Percentiles rank a stretch among this genome's conserved stretches.
phyloP scores from a whole-genome alignment of 257 asterid genomes.

The Cinchona pubescens region DNA sequence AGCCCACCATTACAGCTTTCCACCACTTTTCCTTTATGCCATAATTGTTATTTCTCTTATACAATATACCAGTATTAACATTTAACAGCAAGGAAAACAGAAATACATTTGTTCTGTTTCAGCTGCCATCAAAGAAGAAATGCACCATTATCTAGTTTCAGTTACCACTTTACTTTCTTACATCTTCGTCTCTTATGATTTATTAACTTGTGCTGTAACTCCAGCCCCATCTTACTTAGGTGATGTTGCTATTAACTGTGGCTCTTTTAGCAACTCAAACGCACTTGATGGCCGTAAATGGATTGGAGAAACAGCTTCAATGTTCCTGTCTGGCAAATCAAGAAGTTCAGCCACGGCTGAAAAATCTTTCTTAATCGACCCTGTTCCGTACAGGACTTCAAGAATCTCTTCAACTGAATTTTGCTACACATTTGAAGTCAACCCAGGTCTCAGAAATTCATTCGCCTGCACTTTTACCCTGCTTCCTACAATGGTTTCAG shows the following conservation, averaged over 20 bases:
- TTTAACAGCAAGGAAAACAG: no score
- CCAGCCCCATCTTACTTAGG: background rate
- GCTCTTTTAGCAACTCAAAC: constrained; percentile 13
- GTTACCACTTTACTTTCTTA: no score
- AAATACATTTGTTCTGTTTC: no score
- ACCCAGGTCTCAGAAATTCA: constrained; percentile 9
- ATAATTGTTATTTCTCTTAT: no score
- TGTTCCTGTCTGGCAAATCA: background rate
- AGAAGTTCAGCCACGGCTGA: background rate
- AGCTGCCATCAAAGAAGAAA: no score
- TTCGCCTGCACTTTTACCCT: constrained; percentile 26
- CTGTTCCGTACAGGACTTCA: constrained; percentile 1
- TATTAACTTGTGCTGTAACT: no score
- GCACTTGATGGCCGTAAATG: constrained; percentile 20
- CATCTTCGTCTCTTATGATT: no score
- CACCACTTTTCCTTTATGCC: no score
- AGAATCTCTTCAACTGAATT: constrained; percentile 3
- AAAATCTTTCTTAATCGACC: background rate
- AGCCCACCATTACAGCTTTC: no score
- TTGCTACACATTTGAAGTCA: constrained; percentile 9
- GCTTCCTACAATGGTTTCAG: constrained; percentile 17
- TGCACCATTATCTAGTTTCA: no score
- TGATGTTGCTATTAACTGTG: constrained; percentile 13
- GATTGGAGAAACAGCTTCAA: constrained; percentile 18
- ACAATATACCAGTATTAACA: no score